Percentiles rank a stretch among this genome's conserved stretches.
Evolutionary conservation across 2,329 filamentous ascomycete species (phyloP).

Genomic region (Claviceps capensis): DNA sequence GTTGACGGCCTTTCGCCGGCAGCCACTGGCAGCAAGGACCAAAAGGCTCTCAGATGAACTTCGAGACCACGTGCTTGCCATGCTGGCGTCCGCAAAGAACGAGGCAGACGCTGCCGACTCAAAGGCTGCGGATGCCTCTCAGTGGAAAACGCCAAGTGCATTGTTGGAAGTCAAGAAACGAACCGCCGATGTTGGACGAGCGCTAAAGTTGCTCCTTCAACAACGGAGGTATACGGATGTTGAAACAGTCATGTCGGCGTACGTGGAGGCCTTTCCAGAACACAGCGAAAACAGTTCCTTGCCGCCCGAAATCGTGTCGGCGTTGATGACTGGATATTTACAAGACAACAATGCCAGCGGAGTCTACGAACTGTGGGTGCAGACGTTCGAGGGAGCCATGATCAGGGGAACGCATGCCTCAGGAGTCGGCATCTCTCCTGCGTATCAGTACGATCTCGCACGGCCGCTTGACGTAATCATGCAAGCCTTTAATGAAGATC

Average conservation of each 20-base stretch:
- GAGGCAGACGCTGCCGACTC: background rate
- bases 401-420: conserved; percentile 15
- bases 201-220: conserved; percentile 20
- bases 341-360: conserved; percentile 42
- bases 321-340: conserved; percentile 55
- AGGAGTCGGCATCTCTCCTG: conserved; percentile 24
- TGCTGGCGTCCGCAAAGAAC: conserved; percentile 4
- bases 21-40: conserved; percentile 14
- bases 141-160: conserved; percentile 8
- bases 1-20: conserved; percentile 20
- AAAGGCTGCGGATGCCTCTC: background rate
- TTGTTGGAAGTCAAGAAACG: conserved; percentile 14
- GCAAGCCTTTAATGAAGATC: conserved; percentile 25
- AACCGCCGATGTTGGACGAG: conserved; percentile 18
- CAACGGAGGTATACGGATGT: conserved; percentile 37
- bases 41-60: conserved; percentile 16
- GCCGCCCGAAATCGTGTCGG: conserved; percentile 42
- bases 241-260: conserved; percentile 42
- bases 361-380: conserved; percentile 53
- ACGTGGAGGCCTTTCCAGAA: conserved; percentile 27
- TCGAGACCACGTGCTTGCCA: conserved; percentile 15
- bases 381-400: conserved; percentile 40
- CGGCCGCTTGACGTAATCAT: conserved; percentile 36
- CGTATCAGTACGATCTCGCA: conserved; percentile 39
- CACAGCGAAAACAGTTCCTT: conserved; percentile 20